These are phyloP conservation scores for Periconia digitata DNA, from an alignment of 2,329 filamentous ascomycete species.

Conservation along the genomic window DNA sequence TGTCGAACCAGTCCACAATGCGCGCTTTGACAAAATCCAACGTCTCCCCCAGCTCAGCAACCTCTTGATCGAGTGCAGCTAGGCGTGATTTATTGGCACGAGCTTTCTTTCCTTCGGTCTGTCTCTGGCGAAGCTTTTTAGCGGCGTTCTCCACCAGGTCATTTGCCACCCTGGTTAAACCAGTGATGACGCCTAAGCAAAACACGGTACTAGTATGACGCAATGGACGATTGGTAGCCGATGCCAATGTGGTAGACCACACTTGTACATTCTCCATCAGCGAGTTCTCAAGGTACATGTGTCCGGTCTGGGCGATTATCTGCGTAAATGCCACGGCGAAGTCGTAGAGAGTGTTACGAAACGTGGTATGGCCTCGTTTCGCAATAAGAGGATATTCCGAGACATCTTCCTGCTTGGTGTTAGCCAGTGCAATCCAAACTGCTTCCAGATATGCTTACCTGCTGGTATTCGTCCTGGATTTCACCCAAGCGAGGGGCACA, in stretches of 20 bases:
- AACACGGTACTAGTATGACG: conserved; percentile 90
- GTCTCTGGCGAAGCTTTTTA: conserved; percentile 75
- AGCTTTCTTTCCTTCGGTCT: conserved; percentile 73
- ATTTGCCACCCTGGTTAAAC: conserved; percentile 72
- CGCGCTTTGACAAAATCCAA: conserved; percentile 69
- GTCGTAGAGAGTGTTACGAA: conserved; percentile 73
- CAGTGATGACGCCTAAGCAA: conserved; percentile 75
- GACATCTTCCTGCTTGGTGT: conserved; percentile 62
- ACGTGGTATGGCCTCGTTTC: conserved; percentile 74
- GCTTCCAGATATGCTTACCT: conserved; percentile 55
- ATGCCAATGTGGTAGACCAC: conserved; percentile 91
- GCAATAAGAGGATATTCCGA: conserved; percentile 91
- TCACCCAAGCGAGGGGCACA: conserved; percentile 76
- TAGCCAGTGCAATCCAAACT: conserved; percentile 6
- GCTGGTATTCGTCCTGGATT: conserved; percentile 84
- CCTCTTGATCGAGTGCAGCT: conserved; percentile 69
- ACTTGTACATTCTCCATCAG: conserved; percentile 86
- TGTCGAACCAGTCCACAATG: conserved; percentile 85
- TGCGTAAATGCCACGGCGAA: conserved; percentile 80
- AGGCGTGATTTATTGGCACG: conserved; percentile 78
- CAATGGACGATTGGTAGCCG: conserved; percentile 83
- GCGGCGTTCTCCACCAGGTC: conserved; percentile 72
- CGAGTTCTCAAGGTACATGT: conserved; percentile 73
- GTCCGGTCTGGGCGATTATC: conserved; percentile 77
- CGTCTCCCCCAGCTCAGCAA: conserved; percentile 70